Evolutionary conservation across 164 flowering plant species (phyloP).

Genomic region (Chloranthus sessilifolius): DNA sequence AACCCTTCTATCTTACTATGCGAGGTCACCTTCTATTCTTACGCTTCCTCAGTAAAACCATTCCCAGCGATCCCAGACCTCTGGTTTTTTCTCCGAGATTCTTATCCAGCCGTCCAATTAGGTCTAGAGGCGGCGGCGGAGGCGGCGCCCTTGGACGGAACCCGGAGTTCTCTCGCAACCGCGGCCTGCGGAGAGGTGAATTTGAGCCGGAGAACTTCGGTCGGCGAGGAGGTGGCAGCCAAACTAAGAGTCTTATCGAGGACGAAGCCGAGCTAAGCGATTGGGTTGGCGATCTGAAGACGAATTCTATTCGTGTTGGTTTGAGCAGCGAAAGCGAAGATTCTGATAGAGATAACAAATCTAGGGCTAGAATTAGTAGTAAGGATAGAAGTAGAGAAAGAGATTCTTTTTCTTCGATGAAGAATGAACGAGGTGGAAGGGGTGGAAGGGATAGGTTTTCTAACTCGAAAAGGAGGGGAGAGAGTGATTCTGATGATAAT

Average conservation of each 20-base stretch:
- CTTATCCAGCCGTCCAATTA: conserved; percentile 5
- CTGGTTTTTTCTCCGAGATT: not conserved
- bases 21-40: not conserved
- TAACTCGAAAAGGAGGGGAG: not conserved
- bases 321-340: not conserved
- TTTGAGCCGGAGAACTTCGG: no score
- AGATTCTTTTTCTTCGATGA: not conserved
- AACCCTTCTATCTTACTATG: not conserved
- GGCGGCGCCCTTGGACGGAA: no score
- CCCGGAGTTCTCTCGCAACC: no score
- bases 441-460: not conserved
- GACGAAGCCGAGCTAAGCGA: conserved; percentile 17
- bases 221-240: not conserved
- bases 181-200: no score
- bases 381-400: conserved; percentile 1
- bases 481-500: conserved; percentile 1
- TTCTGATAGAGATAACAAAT: not conserved
- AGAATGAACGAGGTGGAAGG: not conserved
- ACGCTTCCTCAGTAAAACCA: not conserved
- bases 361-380: not conserved
- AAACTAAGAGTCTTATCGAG: conserved; percentile 10
- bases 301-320: conserved; percentile 3
- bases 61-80: not conserved
- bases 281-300: conserved; percentile 9
- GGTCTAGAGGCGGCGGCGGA: not conserved